phyloP scores from a whole-genome alignment of 257 asterid genomes.

The Thymus quinquecostatus region DNA sequence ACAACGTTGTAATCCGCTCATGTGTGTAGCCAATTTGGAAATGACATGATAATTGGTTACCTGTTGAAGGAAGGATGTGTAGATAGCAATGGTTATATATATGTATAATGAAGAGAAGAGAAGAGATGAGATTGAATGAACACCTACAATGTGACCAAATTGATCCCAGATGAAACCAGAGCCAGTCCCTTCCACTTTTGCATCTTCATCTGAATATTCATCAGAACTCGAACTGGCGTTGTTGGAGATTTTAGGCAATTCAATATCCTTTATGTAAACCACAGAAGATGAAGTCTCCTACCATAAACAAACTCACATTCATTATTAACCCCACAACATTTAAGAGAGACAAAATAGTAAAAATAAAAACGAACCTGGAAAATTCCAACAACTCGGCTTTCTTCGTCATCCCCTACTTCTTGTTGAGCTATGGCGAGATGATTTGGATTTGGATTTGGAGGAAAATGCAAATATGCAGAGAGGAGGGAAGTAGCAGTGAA shows the following conservation, averaged over 20 bases:
- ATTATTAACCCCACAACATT: no score
- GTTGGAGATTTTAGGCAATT: constrained; percentile 52
- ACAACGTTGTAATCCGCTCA: constrained; percentile 79
- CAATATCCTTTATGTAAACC: constrained; percentile 70
- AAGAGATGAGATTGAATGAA: no score
- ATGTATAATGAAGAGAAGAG: no score
- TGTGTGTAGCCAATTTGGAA: constrained; percentile 74
- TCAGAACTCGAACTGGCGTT: constrained; percentile 14
- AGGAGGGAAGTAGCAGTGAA: constrained; percentile 57
- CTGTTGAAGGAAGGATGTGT: constrained; percentile 37
- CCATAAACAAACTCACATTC: background rate
- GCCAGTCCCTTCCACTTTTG: constrained; percentile 86
- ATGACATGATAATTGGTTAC: constrained; percentile 88
- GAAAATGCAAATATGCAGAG: constrained; percentile 41
- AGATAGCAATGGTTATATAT: no score
- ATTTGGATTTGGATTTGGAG: constrained; percentile 25
- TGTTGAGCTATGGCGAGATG: constrained; percentile 47
- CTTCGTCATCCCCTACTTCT: constrained; percentile 30
- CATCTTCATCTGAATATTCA: constrained; percentile 46
- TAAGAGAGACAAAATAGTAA: no score
- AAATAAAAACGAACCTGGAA: constrained; percentile 54
- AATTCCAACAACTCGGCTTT: constrained; percentile 56
- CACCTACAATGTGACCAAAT: constrained; percentile 44
- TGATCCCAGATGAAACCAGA: constrained; percentile 95
- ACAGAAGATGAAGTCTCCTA: constrained; percentile 80